Conservation (phyloP, 345 rosid species). For the Schrenkiella parvula region DNA sequence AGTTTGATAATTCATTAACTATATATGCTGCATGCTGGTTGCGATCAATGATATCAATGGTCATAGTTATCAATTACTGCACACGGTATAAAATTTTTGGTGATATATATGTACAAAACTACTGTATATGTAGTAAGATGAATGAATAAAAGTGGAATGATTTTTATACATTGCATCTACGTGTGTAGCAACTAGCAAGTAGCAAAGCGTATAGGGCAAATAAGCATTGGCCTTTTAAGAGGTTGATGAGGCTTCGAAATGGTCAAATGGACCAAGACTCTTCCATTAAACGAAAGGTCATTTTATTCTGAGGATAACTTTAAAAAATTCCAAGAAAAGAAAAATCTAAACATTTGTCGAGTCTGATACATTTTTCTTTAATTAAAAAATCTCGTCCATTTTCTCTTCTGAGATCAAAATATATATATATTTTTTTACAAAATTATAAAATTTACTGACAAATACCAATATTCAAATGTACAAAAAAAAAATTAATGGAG, state of each 20-base stretch:
- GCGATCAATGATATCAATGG: not conserved
- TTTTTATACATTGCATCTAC: not conserved
- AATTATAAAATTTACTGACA: not conserved
- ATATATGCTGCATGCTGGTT: not conserved
- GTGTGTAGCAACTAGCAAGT: slow-evolving; percentile 18
- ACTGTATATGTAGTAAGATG: not conserved
- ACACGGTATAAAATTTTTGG: not conserved
- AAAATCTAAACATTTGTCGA: not conserved
- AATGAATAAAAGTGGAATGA: not conserved
- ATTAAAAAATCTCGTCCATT: not conserved
- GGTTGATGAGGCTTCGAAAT: slow-evolving; percentile 18
- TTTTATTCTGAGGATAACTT: slow-evolving; percentile 5
- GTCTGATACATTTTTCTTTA: not conserved
- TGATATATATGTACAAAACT: not conserved
- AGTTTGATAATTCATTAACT: not conserved
- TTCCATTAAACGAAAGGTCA: slow-evolving; percentile 30
- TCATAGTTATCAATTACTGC: not conserved
- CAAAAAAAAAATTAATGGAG: not conserved
- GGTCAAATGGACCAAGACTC: not conserved
- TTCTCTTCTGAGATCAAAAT: not conserved
- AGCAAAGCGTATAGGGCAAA: slow-evolving; percentile 11
- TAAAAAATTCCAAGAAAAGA: not conserved
- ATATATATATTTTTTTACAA: too few species aligned
- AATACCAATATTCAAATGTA: not conserved
- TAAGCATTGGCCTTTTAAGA: slow-evolving; percentile 27